These are phyloP conservation scores for Blastomyces silverae DNA, from an alignment of 2,329 filamentous ascomycete genomes.

Conservation along the genomic window DNA sequence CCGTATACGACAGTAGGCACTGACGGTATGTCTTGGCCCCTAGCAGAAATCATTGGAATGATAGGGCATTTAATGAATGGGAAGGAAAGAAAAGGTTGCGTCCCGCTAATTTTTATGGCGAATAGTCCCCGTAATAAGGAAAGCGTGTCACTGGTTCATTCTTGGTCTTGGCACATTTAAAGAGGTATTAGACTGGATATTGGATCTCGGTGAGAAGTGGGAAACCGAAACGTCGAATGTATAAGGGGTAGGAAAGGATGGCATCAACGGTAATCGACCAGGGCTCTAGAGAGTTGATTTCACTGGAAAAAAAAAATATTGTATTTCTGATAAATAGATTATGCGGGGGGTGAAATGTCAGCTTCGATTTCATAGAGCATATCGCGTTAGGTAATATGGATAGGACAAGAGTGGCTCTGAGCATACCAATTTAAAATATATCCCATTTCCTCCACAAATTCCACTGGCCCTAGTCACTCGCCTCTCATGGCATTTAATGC, in stretches of 20 bases:
- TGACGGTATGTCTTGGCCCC: no score
- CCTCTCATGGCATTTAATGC: not conserved
- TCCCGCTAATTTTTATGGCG: not conserved
- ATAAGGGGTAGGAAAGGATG: not conserved
- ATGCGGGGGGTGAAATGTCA: not conserved
- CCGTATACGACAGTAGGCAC: not conserved
- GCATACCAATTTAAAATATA: constrained; percentile 21
- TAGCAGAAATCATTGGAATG: not conserved
- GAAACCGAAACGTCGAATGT: not conserved
- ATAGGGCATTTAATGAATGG: not conserved
- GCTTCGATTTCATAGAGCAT: not conserved
- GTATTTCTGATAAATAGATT: constrained; percentile 1
- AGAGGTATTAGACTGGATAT: not conserved
- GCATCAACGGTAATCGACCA: not conserved
- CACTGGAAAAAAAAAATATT: not conserved
- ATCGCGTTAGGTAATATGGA: not conserved
- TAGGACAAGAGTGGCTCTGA: not conserved
- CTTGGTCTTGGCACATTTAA: not conserved
- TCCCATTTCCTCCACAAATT: constrained; percentile 22
- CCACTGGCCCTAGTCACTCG: constrained; percentile 7
- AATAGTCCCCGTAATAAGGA: not conserved
- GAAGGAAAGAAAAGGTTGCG: not conserved
- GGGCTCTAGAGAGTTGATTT: not conserved
- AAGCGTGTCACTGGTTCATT: not conserved
- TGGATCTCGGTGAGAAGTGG: not conserved